Conservation (phyloP, 495 filamentous ascomycete species). For the Aspergillus coremiiformis region DNA sequence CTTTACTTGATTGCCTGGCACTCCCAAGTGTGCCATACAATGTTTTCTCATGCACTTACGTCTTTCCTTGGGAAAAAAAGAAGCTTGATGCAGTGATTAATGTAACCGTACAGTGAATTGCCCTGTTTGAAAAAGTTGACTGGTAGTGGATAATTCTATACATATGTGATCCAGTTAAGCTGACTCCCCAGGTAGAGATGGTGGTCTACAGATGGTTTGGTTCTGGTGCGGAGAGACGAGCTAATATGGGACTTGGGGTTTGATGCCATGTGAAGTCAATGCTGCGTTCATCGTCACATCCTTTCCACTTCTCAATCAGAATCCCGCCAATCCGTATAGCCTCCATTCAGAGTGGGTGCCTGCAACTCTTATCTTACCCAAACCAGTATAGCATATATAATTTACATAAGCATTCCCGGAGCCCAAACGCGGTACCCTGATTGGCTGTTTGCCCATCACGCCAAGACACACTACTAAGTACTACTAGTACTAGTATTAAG, state of each 20-base stretch:
- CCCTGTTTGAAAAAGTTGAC: neutral
- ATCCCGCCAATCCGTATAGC: no score
- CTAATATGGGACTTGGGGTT: no score
- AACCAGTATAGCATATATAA: neutral
- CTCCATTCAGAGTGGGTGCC: no score
- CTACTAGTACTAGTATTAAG: no score
- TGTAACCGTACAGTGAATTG: neutral
- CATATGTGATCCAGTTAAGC: neutral
- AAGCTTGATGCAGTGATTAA: neutral
- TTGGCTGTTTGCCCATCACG: neutral
- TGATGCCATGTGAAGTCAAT: no score
- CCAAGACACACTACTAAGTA: neutral
- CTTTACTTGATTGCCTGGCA: constrained; percentile 5
- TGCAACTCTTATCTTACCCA: neutral
- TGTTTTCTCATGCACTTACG: constrained; percentile 6
- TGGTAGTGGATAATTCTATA: neutral
- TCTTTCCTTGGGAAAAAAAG: neutral
- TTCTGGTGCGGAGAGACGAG: no score
- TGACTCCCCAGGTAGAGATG: no score
- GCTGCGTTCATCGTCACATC: no score
- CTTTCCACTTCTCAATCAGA: no score
- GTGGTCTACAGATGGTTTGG: no score
- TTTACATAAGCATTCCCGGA: neutral
- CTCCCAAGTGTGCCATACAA: constrained; percentile 4
- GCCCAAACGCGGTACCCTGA: neutral